These are phyloP conservation scores for Candida khao-thaluensis DNA, from an alignment of 805 yeast species.

Conservation along the genomic window DNA sequence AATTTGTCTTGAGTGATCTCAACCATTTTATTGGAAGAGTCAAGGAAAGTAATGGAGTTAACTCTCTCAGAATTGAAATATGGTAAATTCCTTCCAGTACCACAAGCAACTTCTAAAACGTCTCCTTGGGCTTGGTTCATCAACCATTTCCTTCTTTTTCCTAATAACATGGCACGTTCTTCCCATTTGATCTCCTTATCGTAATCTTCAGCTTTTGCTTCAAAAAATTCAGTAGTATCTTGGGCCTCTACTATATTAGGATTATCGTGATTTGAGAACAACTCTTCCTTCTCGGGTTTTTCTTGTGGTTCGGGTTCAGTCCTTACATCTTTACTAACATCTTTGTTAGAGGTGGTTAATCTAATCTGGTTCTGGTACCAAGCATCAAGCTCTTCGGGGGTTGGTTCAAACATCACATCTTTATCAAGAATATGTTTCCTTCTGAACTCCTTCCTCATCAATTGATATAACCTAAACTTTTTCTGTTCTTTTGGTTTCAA, in stretches of 20 bases:
- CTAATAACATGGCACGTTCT: slow-evolving; percentile 59
- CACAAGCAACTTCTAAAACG: slow-evolving; percentile 91
- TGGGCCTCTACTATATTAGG: slow-evolving; percentile 59
- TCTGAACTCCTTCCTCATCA: slow-evolving; percentile 48
- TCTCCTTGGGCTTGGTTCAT: slow-evolving; percentile 82
- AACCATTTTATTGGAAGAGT: slow-evolving; percentile 84
- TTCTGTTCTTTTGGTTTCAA: slow-evolving; percentile 63
- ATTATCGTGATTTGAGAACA: slow-evolving; percentile 37
- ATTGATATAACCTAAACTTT: slow-evolving; percentile 58
- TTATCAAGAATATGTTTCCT: slow-evolving; percentile 35
- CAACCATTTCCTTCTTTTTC: slow-evolving; percentile 70
- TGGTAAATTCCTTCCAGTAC: slow-evolving; percentile 90
- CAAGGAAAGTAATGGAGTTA: slow-evolving; percentile 78
- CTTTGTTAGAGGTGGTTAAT: slow-evolving; percentile 14
- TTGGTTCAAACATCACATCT: slow-evolving; percentile 38
- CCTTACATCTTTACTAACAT: slow-evolving; percentile 22
- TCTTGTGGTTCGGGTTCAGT: slow-evolving; percentile 1
- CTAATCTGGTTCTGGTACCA: slow-evolving; percentile 41
- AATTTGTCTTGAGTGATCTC: slow-evolving; percentile 75
- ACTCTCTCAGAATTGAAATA: slow-evolving; percentile 62
- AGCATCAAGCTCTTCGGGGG: slow-evolving; percentile 39
- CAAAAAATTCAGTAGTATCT: slow-evolving; percentile 81
- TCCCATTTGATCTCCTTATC: slow-evolving; percentile 79
- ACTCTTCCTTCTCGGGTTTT: slow-evolving; percentile 14
- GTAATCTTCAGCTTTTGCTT: slow-evolving; percentile 73